Base-by-base conservation (phyloP, 2,329 filamentous ascomycete species). In the Aureobasidium subglaciale region DNA sequence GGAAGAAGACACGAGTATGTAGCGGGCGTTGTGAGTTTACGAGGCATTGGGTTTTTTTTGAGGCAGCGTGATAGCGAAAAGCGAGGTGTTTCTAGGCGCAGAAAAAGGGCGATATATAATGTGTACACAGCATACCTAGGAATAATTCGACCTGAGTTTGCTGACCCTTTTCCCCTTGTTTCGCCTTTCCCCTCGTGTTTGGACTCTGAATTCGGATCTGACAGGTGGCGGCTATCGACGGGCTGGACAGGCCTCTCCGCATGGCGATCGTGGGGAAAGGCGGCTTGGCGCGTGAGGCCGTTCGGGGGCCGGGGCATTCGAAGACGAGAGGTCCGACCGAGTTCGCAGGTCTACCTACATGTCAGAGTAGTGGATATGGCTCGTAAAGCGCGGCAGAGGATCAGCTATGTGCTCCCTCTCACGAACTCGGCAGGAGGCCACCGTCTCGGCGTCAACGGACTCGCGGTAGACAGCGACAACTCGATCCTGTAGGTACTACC, bases 361-460 rank as follows among this genome's bases (percentile, higher is more conserved):
- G 49, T 16, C 49, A 53, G 24, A 53, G 35, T 5, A 53, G 43
- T 16, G 48, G 25, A 54, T 22, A 78, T 78, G 75, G 75, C 73
- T 66, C 71, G 75, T 64, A 77, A 76, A 68, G 74, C 75, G 65
- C 71, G 74, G 62, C 76, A 78, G 71, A 74, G 75, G 62, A 78
- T 78, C 63, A 77, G 75, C 63, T 78, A 78, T 68, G 76, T 89
- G 71, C 79, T 89, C 62, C 85, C 86, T 65, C 82, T 88, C 64
- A 83, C 84, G 59, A 85, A 87, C 71, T 84, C 83, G 57, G 80
- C 84, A 16, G 90, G 89, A 62, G 92, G 92, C 57, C 93, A 99
- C 76, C 81, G 91, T 64, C 83, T 97, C 56, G 93, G 93, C 61
- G 90, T 99, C 64, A 96, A 97, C 78, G 91, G 92, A 60, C 82